Conservation (phyloP, 768 basidiomycete species). For the Termitomyces titanicus region DNA sequence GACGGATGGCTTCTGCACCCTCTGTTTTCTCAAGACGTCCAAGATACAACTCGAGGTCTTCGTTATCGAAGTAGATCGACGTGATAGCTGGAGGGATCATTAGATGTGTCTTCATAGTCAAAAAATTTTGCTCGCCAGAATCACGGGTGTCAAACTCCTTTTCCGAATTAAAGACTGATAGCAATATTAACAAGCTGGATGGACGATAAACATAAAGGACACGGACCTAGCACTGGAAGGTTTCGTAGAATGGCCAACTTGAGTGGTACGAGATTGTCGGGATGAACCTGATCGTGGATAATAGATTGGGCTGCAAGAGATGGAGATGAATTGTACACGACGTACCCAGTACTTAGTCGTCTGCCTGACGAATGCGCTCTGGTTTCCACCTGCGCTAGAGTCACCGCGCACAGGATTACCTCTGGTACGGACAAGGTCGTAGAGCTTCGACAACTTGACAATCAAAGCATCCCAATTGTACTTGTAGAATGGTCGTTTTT, state of each 20-base stretch:
- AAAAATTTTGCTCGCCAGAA: conserved; percentile 44
- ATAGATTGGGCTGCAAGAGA: not conserved
- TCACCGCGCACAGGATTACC: conserved; percentile 95
- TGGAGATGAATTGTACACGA: not conserved
- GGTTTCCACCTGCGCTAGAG: conserved; percentile 88
- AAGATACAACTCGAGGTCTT: conserved; percentile 92
- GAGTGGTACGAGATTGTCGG: conserved; percentile 89
- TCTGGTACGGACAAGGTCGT: conserved; percentile 91
- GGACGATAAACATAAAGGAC: not conserved
- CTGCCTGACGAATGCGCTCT: conserved; percentile 97
- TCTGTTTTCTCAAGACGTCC: conserved; percentile 98
- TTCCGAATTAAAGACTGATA: conserved; percentile 83
- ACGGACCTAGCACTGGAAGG: conserved; percentile 85
- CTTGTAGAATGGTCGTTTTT: conserved; percentile 94
- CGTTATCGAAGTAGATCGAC: conserved; percentile 96
- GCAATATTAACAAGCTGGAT: not conserved
- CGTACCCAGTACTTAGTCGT: conserved; percentile 98
- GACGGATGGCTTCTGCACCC: conserved; percentile 93
- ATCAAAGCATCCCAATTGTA: conserved; percentile 96
- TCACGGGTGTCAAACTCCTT: conserved; percentile 90
- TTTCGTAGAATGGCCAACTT: conserved; percentile 92
- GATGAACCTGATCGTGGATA: conserved; percentile 55
- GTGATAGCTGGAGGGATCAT: conserved; percentile 70
- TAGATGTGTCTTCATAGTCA: not conserved
- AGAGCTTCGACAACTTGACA: conserved; percentile 91